Conservation (phyloP, 164 flowering plant genomes). For the Vitis labrusca region DNA sequence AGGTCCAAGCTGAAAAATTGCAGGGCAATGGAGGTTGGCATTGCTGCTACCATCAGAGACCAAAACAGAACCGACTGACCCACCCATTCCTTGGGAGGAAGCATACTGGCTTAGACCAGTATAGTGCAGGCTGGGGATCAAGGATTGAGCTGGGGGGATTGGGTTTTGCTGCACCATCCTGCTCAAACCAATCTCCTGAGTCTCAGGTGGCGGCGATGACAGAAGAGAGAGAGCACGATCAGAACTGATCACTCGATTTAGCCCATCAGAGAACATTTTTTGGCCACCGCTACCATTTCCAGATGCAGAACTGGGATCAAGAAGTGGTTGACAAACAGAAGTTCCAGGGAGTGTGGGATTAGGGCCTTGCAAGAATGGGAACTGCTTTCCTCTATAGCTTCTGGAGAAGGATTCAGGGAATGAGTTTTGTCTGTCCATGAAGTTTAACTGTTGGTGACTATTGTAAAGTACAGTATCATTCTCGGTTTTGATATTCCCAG, state of each 20-base stretch:
- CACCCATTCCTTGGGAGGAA: slow-evolving; percentile 7
- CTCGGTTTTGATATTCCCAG: slow-evolving; percentile 41
- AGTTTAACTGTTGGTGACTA: slow-evolving; percentile 30
- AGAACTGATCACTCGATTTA: slow-evolving; percentile 26
- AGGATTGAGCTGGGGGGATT: slow-evolving; percentile 19
- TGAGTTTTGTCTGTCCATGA: slow-evolving; percentile 28
- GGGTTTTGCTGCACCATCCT: slow-evolving; percentile 24
- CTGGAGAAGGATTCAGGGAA: slow-evolving; percentile 32
- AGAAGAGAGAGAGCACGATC: slow-evolving; percentile 80
- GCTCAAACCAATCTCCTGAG: slow-evolving; percentile 34
- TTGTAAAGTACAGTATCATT: slow-evolving; percentile 25
- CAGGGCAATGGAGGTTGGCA: slow-evolving; percentile 29
- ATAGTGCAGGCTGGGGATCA: slow-evolving; percentile 19
- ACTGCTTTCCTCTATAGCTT: slow-evolving; percentile 40
- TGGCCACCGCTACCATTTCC: slow-evolving; percentile 18
- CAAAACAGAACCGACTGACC: slow-evolving; percentile 16
- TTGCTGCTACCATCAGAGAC: slow-evolving; percentile 23
- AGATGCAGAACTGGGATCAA: slow-evolving; percentile 18
- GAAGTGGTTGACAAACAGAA: slow-evolving; percentile 22
- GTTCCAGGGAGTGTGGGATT: slow-evolving; percentile 13
- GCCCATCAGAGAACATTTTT: slow-evolving; percentile 26
- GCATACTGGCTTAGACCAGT: not conserved
- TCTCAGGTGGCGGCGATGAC: slow-evolving; percentile 52
- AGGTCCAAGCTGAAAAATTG: slow-evolving; percentile 24
- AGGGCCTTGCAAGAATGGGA: slow-evolving; percentile 40